Evolutionary conservation across 768 basidiomycete species (phyloP).

Genomic region (Phylloporus arenicola): DNA sequence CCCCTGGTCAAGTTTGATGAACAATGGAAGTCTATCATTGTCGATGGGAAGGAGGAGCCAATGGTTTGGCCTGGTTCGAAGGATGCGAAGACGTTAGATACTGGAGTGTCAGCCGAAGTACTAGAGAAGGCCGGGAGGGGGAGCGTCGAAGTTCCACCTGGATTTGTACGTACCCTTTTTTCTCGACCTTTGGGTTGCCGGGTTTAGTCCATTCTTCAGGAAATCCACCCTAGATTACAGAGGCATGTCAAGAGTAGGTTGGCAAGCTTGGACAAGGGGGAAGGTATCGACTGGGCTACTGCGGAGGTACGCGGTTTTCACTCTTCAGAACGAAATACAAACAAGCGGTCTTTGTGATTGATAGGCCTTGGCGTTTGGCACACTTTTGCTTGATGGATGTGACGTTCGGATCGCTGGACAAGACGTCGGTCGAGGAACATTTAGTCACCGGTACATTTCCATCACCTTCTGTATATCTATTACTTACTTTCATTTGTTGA

Average conservation of each 20-base stretch:
- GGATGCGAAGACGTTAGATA: conserved; percentile 55
- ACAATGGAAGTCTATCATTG: conserved; percentile 50
- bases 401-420: conserved; percentile 90
- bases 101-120: conserved; percentile 54
- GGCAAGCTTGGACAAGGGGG: conserved; percentile 59
- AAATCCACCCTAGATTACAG: conserved; percentile 72
- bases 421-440: conserved; percentile 87
- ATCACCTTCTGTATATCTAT: neutral
- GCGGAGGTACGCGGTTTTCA: conserved; percentile 56
- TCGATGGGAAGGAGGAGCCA: conserved; percentile 13
- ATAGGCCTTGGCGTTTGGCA: conserved; percentile 83
- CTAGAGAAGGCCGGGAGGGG: conserved; percentile 58
- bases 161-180: conserved; percentile 52
- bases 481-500: neutral
- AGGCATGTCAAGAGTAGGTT: conserved; percentile 75
- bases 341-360: neutral
- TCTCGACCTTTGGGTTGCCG: neutral
- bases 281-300: conserved; percentile 84
- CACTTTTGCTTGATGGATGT: conserved; percentile 74
- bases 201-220: conserved; percentile 37
- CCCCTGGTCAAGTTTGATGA: conserved; percentile 51
- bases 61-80: conserved; percentile 55
- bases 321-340: neutral
- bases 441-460: conserved; percentile 60
- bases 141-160: conserved; percentile 55